Evolutionary conservation across 139 green algal species (phyloP).

Genomic region (Klebsormidium nitens): DNA sequence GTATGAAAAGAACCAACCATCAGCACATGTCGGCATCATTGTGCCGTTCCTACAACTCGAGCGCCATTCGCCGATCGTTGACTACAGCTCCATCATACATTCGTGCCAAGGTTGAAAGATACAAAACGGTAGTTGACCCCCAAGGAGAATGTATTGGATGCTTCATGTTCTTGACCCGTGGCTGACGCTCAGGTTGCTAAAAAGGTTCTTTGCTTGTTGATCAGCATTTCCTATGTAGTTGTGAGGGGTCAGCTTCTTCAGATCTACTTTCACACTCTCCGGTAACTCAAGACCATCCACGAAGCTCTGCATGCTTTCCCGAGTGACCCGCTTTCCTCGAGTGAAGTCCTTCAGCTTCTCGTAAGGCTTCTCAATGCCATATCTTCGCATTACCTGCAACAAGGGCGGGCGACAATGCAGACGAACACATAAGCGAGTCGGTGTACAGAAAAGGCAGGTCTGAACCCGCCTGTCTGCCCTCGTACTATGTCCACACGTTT

Average conservation of each 20-base stretch:
- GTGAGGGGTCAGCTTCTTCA: constrained; percentile 71
- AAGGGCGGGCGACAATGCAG: neutral
- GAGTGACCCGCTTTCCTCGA: constrained; percentile 71
- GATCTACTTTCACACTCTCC: constrained; percentile 49
- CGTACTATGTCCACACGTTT: too few relatives aligned
- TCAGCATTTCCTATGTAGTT: constrained; percentile 92
- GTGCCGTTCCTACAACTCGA: too few relatives aligned
- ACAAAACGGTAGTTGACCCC: too few relatives aligned
- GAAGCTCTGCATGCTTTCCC: constrained; percentile 60
- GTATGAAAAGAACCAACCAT: too few relatives aligned
- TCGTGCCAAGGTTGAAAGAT: too few relatives aligned
- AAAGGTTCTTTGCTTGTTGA: neutral
- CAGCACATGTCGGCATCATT: too few relatives aligned
- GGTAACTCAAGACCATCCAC: constrained; percentile 66
- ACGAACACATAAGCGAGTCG: neutral
- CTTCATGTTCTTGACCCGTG: too few relatives aligned
- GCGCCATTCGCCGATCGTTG: too few relatives aligned
- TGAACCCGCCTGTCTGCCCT: too few relatives aligned
- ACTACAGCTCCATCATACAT: too few relatives aligned
- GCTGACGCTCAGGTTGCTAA: too few relatives aligned
- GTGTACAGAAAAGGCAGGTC: neutral
- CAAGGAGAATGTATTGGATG: too few relatives aligned
- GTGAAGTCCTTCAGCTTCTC: constrained; percentile 99
- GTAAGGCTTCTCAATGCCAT: constrained; percentile 90
- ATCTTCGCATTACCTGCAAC: constrained; percentile 55